These are phyloP conservation scores for Lenwebbia sp. DNA, from an alignment of 345 rosid species.

Conservation along the genomic window DNA sequence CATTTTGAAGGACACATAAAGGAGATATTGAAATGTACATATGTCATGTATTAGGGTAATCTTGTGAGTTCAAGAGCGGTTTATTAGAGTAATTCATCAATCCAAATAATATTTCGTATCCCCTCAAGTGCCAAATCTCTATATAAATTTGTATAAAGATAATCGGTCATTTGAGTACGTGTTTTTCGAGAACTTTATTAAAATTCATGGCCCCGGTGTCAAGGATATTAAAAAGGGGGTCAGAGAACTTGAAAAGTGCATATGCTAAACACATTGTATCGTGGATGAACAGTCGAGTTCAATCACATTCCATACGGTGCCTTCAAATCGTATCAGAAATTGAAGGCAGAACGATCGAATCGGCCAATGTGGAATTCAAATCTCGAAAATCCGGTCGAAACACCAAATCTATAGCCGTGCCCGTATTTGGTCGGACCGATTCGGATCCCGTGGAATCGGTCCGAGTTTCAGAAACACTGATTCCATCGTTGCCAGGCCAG, in stretches of 20 bases:
- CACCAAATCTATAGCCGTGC: background rate
- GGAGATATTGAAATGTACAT: background rate
- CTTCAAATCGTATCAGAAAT: background rate
- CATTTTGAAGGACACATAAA: background rate
- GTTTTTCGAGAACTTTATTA: no score
- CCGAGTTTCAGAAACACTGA: background rate
- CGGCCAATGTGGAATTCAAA: background rate
- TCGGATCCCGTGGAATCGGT: no score
- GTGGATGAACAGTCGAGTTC: no score
- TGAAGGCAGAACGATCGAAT: background rate
- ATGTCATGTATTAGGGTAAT: background rate
- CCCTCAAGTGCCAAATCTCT: background rate
- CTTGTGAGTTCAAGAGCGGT: background rate
- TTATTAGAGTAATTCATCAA: background rate
- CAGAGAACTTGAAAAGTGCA: no score
- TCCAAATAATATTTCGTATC: background rate
- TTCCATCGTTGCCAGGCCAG: accelerated
- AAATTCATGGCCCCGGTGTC: no score
- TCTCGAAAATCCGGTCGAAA: background rate
- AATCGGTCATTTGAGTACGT: accelerated
- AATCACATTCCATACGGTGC: no score
- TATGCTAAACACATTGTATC: no score
- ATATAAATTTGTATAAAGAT: background rate
- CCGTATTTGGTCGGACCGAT: no score
- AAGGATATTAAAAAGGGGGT: no score